These are phyloP conservation scores for Kregervanrija delftensis DNA, from an alignment of 805 yeast genomes.

Conservation along the genomic window DNA sequence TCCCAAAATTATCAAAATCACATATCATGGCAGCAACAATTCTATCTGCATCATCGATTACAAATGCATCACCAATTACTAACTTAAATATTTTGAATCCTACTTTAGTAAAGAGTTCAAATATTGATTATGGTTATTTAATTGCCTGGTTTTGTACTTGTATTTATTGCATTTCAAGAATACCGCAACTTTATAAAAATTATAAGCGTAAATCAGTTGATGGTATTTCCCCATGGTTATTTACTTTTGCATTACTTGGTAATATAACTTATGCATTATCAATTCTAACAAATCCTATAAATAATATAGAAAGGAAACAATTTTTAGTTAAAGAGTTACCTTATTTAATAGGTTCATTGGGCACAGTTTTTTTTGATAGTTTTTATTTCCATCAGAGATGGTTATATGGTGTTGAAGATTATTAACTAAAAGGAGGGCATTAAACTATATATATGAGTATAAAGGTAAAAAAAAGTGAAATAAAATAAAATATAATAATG, in stretches of 20 bases:
- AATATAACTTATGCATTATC: constrained; percentile 72
- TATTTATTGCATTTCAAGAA: constrained; percentile 68
- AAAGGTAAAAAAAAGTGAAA: constrained; percentile 3
- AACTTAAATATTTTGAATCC: no score
- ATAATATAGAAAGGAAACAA: constrained; percentile 29
- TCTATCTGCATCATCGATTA: constrained; percentile 1
- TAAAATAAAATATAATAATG: not conserved
- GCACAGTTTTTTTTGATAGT: constrained; percentile 74
- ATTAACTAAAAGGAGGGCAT: constrained; percentile 1
- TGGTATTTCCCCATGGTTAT: constrained; percentile 76
- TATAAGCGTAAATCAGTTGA: constrained; percentile 73
- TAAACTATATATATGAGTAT: constrained; percentile 9
- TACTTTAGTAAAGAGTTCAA: no score
- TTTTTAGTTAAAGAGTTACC: constrained; percentile 72
- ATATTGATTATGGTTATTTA: constrained; percentile 24
- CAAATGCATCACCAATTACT: constrained; percentile 11
- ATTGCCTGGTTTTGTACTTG: constrained; percentile 77
- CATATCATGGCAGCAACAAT: constrained; percentile 3
- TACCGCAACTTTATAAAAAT: constrained; percentile 82
- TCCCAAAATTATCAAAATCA: constrained; percentile 6
- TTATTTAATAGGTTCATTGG: constrained; percentile 76
- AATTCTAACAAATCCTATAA: constrained; percentile 56
- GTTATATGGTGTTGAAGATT: constrained; percentile 20
- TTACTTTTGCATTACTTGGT: constrained; percentile 72
- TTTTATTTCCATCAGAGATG: constrained; percentile 59